These are phyloP conservation scores for Hanseniaspora gamundiae DNA, from an alignment of 1,139 yeast species.

Conservation along the genomic window DNA sequence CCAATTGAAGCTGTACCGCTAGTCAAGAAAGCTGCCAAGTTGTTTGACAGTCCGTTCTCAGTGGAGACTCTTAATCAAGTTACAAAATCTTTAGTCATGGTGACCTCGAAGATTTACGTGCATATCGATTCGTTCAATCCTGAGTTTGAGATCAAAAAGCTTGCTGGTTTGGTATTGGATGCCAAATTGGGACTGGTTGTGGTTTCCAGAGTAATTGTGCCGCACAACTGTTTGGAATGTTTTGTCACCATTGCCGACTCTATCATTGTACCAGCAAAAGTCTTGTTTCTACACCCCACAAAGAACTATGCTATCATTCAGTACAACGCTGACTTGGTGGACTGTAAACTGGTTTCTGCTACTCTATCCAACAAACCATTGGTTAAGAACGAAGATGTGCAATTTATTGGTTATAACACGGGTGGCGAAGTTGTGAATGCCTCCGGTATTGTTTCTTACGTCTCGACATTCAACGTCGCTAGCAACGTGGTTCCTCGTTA, in stretches of 20 bases:
- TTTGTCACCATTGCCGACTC: constrained; percentile 78
- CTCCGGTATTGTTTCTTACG: constrained; percentile 65
- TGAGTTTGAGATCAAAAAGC: constrained; percentile 35
- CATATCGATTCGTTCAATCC: constrained; percentile 66
- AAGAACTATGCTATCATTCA: constrained; percentile 76
- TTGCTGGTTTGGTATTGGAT: constrained; percentile 74
- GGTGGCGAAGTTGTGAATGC: constrained; percentile 61
- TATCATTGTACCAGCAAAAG: constrained; percentile 67
- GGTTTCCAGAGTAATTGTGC: constrained; percentile 67
- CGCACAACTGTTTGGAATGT: constrained; percentile 77
- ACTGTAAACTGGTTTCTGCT: constrained; percentile 53
- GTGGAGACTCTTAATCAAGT: constrained; percentile 44
- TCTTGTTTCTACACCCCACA: constrained; percentile 77
- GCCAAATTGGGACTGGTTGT: constrained; percentile 68
- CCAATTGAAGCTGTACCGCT: constrained; percentile 43
- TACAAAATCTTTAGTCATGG: constrained; percentile 53
- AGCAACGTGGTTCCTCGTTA: constrained; percentile 66
- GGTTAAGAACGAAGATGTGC: constrained; percentile 62
- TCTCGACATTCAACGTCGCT: constrained; percentile 64
- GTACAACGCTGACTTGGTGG: constrained; percentile 67
- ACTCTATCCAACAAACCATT: constrained; percentile 45
- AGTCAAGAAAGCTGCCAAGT: constrained; percentile 53
- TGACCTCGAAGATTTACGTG: constrained; percentile 51
- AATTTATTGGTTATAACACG: constrained; percentile 70
- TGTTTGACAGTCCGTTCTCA: constrained; percentile 55